Conservation (phyloP, 768 basidiomycete genomes). For the Agaricus sinodeliciosus region DNA sequence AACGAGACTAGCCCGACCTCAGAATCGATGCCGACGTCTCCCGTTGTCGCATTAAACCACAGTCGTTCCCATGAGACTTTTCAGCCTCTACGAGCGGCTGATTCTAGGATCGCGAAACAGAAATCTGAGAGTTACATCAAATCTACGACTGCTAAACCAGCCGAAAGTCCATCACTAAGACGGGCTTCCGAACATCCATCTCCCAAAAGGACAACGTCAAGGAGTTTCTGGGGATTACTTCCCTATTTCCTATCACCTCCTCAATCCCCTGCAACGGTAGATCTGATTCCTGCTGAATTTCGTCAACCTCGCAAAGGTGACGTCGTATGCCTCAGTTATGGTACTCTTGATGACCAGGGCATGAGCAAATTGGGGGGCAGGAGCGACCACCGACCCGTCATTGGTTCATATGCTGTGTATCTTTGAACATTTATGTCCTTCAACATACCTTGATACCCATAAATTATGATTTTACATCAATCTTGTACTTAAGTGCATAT, state of each 20-base stretch:
- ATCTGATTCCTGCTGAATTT: conserved; percentile 8
- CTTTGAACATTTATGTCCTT: conserved; percentile 26
- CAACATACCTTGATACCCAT: conserved; percentile 7
- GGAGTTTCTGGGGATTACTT: conserved; percentile 34
- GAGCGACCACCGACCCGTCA: conserved; percentile 83
- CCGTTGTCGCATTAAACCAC: neutral
- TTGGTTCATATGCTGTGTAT: conserved; percentile 70
- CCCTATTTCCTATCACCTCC: conserved; percentile 39
- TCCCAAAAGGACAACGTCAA: conserved; percentile 7
- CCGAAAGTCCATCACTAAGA: neutral
- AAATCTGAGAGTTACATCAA: neutral
- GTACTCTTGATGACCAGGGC: conserved; percentile 64
- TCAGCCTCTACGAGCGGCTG: neutral
- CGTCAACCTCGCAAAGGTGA: conserved; percentile 52
- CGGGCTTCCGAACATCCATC: conserved; percentile 13
- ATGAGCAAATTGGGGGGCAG: conserved; percentile 75
- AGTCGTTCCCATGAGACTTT: conserved; percentile 4
- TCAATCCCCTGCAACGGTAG: conserved; percentile 15
- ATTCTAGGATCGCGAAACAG: neutral
- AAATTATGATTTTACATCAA: no score
- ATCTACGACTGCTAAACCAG: neutral
- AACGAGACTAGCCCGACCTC: neutral
- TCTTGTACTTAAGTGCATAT: no score
- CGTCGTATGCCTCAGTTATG: conserved; percentile 64
- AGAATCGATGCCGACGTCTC: neutral